These are phyloP conservation scores for Brassica juncea DNA, from an alignment of 345 rosid species.

Conservation along the genomic window DNA sequence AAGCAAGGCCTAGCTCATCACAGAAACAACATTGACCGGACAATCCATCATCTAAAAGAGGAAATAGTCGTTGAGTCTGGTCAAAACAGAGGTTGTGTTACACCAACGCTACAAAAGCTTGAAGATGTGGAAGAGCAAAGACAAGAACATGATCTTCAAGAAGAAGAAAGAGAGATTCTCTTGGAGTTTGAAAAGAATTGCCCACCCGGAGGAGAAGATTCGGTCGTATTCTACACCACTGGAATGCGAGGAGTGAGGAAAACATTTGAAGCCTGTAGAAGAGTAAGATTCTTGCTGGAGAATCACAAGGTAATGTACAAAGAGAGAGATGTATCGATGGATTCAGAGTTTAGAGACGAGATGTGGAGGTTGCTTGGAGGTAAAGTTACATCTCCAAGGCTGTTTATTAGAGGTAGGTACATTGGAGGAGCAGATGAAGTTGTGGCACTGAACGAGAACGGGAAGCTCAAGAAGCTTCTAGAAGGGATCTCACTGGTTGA, in stretches of 20 bases:
- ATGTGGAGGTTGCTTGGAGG: constrained; percentile 60
- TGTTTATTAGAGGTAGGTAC: constrained; percentile 75
- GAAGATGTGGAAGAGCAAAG: constrained; percentile 39
- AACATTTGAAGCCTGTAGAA: constrained; percentile 76
- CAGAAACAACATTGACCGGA: constrained; percentile 38
- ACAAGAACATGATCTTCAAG: constrained; percentile 18
- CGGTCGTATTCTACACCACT: constrained; percentile 76
- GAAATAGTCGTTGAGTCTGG: constrained; percentile 28
- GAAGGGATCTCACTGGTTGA: constrained; percentile 32
- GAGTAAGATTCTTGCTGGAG: constrained; percentile 59
- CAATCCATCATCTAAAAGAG: constrained; percentile 39
- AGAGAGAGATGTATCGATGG: constrained; percentile 83
- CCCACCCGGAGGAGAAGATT: constrained; percentile 70
- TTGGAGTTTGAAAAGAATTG: constrained; percentile 55
- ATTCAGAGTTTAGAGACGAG: constrained; percentile 73
- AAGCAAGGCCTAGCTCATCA: constrained; percentile 51
- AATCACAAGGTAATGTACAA: constrained; percentile 55
- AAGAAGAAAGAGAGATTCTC: constrained; percentile 30
- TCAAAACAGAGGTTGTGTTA: constrained; percentile 9
- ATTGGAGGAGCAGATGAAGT: constrained; percentile 94
- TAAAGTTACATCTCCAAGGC: constrained; percentile 68
- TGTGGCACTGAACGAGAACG: constrained; percentile 67
- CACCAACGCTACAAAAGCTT: constrained; percentile 30
- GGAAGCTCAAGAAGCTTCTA: constrained; percentile 73
- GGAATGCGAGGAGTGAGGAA: constrained; percentile 76